Percentiles rank a stretch among this genome's conserved stretches.
Evolutionary conservation across 139 green algal genomes (phyloP).

Genomic region (Chlamydomonas sphaeroides): DNA sequence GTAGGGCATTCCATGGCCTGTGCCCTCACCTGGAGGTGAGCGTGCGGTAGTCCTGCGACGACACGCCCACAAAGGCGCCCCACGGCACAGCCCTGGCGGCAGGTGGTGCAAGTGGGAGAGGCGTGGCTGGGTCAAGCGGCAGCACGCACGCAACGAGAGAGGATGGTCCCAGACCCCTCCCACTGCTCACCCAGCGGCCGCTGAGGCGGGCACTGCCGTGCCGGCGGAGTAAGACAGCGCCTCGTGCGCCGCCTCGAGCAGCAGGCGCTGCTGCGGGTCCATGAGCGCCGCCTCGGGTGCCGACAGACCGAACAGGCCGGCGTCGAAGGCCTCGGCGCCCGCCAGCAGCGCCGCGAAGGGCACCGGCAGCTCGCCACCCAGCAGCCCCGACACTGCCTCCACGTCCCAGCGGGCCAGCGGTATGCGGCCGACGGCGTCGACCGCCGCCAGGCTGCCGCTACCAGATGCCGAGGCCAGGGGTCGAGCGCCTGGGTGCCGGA

Average conservation of each 20-base stretch:
- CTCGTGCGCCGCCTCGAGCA: conserved; percentile 63
- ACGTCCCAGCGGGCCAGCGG: conserved; percentile 36
- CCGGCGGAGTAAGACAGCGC: too few relatives aligned
- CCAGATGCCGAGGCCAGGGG: too few relatives aligned
- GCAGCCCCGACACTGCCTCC: background rate
- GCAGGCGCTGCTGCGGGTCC: conserved; percentile 83
- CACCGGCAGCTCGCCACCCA: background rate
- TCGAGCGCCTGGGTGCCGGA: background rate
- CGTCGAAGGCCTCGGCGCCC: conserved; percentile 76
- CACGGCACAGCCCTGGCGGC: too few relatives aligned
- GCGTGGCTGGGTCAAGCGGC: too few relatives aligned
- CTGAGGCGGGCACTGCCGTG: too few relatives aligned
- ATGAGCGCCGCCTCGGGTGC: conserved; percentile 70
- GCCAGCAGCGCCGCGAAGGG: conserved; percentile 58
- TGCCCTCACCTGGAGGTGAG: conserved; percentile 44
- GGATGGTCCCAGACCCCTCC: too few relatives aligned
- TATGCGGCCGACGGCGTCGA: conserved; percentile 18
- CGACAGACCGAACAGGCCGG: conserved; percentile 67
- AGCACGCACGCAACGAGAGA: too few relatives aligned
- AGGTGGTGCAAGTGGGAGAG: too few relatives aligned
- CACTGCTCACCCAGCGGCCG: too few relatives aligned
- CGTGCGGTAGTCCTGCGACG: conserved; percentile 76
- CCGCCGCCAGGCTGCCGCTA: background rate
- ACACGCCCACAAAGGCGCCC: conserved; percentile 72
- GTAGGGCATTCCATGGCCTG: too few relatives aligned